Percentiles rank a stretch among this genome's conserved stretches.
phyloP scores from a whole-genome alignment of 129 eudicot species.

The Artemisia tridentata region DNA sequence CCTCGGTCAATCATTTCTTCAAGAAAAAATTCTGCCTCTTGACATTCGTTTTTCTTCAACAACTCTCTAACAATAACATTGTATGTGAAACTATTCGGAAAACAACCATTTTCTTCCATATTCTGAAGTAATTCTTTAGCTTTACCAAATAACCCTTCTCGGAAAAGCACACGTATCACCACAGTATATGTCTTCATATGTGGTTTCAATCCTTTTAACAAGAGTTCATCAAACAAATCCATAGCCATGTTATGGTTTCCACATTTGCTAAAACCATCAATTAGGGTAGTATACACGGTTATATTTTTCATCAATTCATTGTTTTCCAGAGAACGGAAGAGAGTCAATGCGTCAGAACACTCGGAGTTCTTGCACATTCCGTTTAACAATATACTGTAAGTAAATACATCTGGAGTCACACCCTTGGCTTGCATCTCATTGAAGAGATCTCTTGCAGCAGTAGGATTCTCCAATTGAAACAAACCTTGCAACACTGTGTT shows the following conservation, averaged over 20 bases:
- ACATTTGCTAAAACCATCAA: slow-evolving; percentile 28
- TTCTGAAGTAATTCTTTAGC: slow-evolving; percentile 22
- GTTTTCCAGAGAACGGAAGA: slow-evolving; percentile 24
- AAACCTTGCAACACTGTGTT: slow-evolving; percentile 29
- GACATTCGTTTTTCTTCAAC: slow-evolving; percentile 21
- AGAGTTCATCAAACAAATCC: slow-evolving; percentile 22
- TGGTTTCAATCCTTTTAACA: slow-evolving; percentile 25
- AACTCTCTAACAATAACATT: slow-evolving; percentile 29
- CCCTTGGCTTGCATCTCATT: slow-evolving; percentile 32
- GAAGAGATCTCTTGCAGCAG: slow-evolving; percentile 18
- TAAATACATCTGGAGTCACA: slow-evolving; percentile 16
- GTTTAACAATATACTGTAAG: slow-evolving; percentile 19
- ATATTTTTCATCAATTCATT: slow-evolving; percentile 8
- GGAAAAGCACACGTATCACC: slow-evolving; percentile 24
- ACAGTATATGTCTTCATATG: slow-evolving; percentile 26
- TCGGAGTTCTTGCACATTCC: slow-evolving; percentile 24
- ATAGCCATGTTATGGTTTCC: slow-evolving; percentile 25
- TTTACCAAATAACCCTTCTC: slow-evolving; percentile 23
- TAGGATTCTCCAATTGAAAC: slow-evolving; percentile 11
- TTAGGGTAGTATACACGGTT: slow-evolving; percentile 23
- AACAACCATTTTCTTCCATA: slow-evolving; percentile 31
- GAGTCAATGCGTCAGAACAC: slow-evolving; percentile 29
- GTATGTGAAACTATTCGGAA: slow-evolving; percentile 24
- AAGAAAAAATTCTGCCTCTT: slow-evolving; percentile 19
- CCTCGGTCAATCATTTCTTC: slow-evolving; percentile 30